Percentiles rank a stretch among this genome's conserved stretches.
Conservation (phyloP, 352 stramenopile species). For the Aphanomyces stellatus region DNA sequence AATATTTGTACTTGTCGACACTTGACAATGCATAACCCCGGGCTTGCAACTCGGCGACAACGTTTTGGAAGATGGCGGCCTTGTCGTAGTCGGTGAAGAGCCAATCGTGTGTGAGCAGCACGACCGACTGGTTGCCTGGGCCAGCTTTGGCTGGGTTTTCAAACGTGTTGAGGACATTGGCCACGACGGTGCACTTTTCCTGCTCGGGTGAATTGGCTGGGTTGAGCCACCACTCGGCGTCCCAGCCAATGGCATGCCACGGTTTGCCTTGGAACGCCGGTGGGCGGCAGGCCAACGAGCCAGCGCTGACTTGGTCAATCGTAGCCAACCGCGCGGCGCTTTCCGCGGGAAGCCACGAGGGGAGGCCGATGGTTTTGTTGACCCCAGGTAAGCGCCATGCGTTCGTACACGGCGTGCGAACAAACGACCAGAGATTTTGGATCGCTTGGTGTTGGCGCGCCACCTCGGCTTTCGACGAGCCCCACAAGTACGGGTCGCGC, state of each 20-base stretch:
- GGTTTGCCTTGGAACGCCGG: slow-evolving; percentile 1
- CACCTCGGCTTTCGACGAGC: background rate
- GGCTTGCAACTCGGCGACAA: slow-evolving; percentile 5
- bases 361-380: background rate
- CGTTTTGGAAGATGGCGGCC: slow-evolving; percentile 3
- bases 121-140: background rate
- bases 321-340: background rate
- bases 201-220: background rate
- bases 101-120: slow-evolving; percentile 8
- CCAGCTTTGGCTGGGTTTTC: background rate
- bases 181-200: slow-evolving; percentile 3
- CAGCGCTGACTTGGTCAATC: background rate
- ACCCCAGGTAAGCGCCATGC: slow-evolving; percentile 1
- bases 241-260: slow-evolving; percentile 9
- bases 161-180: background rate
- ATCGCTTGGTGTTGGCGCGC: background rate
- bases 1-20: slow-evolving; percentile 8
- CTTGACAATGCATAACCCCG: background rate
- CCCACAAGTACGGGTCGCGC: background rate
- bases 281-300: background rate
- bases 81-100: background rate
- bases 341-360: background rate
- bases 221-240: slow-evolving; percentile 6
- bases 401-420: slow-evolving; percentile 8
- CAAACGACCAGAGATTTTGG: slow-evolving; percentile 1